phyloP scores from a whole-genome alignment of 768 basidiomycete species.

The Panellus pusillus region DNA sequence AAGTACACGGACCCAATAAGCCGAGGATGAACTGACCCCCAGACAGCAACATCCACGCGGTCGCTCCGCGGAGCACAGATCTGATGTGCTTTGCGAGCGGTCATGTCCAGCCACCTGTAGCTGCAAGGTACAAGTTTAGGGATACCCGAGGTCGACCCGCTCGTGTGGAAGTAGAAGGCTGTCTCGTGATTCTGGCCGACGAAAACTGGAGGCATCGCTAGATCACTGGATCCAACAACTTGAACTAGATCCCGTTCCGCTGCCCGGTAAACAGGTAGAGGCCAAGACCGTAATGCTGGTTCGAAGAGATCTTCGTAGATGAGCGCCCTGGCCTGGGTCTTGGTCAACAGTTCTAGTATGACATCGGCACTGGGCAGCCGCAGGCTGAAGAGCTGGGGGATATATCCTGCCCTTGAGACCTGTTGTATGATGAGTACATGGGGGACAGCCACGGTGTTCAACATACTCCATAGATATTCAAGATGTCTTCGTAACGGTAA shows the following conservation, averaged over 20 bases:
- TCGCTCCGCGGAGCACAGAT: constrained; percentile 48
- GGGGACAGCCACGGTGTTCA: no score
- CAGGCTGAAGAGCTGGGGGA: constrained; percentile 77
- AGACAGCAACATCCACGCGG: constrained; percentile 68
- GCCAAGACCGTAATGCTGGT: constrained; percentile 42
- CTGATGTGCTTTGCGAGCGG: constrained; percentile 58
- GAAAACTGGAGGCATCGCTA: constrained; percentile 38
- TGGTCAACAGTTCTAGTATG: constrained; percentile 67
- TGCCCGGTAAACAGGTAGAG: constrained; percentile 50
- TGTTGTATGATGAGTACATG: no score
- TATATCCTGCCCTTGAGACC: constrained; percentile 65
- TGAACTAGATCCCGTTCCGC: constrained; percentile 31
- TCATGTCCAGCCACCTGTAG: constrained; percentile 64
- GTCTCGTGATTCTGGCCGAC: constrained; percentile 36
- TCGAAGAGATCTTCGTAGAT: constrained; percentile 62
- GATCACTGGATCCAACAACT: constrained; percentile 39
- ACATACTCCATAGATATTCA: constrained; percentile 68
- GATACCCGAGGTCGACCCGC: constrained; percentile 81
- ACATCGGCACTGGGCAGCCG: constrained; percentile 73
- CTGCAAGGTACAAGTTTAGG: constrained; percentile 77
- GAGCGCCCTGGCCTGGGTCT: constrained; percentile 61
- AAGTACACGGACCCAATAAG: not conserved
- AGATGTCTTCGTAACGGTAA: constrained; percentile 66
- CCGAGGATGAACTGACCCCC: constrained; percentile 53
- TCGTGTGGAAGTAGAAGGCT: constrained; percentile 76